Evolutionary conservation across 208 protist genomes (phyloP), one percentile per base, ranked within the genome.

Genomic region (Trypanosoma rangeli): DNA sequence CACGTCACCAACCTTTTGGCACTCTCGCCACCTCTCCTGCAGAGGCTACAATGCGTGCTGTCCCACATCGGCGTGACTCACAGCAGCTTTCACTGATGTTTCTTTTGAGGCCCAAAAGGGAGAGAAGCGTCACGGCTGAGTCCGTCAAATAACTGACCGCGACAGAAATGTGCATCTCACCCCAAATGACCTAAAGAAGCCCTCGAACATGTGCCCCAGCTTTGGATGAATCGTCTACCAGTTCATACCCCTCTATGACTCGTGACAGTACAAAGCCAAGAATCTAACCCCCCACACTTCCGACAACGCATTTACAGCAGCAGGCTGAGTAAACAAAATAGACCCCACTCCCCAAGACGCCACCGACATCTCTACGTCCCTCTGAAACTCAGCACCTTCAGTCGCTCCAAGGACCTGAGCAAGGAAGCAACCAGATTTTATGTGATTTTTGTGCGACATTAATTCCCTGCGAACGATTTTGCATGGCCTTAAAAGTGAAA

Each of bases 341-440:
- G 31, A 18, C 18, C 49, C 42, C 15, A 26, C n/a, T 8, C 12
- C 16, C 35, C 3, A n/a, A 2, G 44, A 44, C 24, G 20, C 10
- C 37, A 22, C 28, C 13, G 1, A 18, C 24, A 18, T 24, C 16
- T 67, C 29, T 20, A 31, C 31, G 0, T n/a, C 37, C 12, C 8
- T n/a, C 24, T 46, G 3, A 26, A 53, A 10, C 20, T 44, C 49
- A 42, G 16, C 16, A 57, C 52, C 53, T 5, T 5, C 37, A 8
- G 64, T n/a, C 42, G 61, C 37, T n/a, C 64, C 64, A 28, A 33
- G 10, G 28, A 69, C 33, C 15, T 49, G 64, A 60, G 61, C 53
- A 20, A 69, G 1, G 10, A 62, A 9, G 61, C n/a, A 16, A 31
- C 35, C 29, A n/a, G n/a, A n/a, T n/a, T n/a, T n/a, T n/a, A n/a